Evolutionary conservation across 257 asterid genomes (phyloP).

Genomic region (Striga asiatica): DNA sequence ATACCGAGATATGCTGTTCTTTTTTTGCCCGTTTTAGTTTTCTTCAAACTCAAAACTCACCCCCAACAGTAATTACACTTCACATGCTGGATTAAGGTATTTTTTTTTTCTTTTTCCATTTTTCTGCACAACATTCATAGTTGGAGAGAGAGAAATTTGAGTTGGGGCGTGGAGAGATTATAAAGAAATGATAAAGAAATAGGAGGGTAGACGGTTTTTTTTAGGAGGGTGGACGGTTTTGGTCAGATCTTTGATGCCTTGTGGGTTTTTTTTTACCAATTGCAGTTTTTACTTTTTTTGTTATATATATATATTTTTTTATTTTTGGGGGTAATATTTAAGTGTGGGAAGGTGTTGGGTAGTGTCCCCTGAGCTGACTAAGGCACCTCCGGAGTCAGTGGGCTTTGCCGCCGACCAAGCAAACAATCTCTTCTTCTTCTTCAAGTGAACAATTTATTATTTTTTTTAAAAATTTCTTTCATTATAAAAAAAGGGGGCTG

Average conservation of each 20-base stretch:
- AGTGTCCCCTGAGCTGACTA: constrained; percentile 78
- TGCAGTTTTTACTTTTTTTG: too few relatives aligned
- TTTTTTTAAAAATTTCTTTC: constrained; percentile 41
- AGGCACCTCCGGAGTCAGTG: constrained; percentile 71
- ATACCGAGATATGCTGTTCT: constrained; percentile 65
- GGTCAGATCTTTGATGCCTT: too few relatives aligned
- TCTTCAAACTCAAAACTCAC: background rate
- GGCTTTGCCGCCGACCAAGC: constrained; percentile 93
- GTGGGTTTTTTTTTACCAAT: too few relatives aligned
- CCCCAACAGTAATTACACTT: constrained; percentile 17
- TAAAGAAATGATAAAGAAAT: constrained; percentile 22
- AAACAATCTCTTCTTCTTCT: constrained; percentile 56
- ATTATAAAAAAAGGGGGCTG: background rate
- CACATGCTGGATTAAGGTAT: too few relatives aligned
- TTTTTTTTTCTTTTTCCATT: too few relatives aligned
- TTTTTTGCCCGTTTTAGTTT: background rate
- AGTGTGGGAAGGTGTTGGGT: constrained; percentile 48
- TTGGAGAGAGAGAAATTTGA: background rate
- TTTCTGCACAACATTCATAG: too few relatives aligned
- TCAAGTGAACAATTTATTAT: constrained; percentile 46
- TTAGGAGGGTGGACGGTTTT: constrained; percentile 31
- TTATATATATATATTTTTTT: too few relatives aligned
- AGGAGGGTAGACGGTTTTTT: constrained; percentile 22
- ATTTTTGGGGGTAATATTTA: constrained; percentile 31
- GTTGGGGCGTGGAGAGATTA: constrained; percentile 18